These are phyloP conservation scores for Aegilops umbellulata DNA, from an alignment of 176 grass and related monocot species.

Conservation along the genomic window DNA sequence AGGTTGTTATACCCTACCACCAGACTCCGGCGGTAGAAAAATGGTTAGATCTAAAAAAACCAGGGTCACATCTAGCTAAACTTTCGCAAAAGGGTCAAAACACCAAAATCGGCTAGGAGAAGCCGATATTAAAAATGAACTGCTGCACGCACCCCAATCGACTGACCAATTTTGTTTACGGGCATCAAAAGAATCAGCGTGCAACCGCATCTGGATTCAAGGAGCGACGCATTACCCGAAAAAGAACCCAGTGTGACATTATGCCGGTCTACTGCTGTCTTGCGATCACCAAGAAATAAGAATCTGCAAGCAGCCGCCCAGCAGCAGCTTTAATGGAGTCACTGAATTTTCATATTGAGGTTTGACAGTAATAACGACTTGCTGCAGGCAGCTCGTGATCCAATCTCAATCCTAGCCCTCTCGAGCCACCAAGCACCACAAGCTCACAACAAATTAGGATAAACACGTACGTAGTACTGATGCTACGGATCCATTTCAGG, in stretches of 20 bases:
- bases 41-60: too few species aligned
- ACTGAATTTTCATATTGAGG: not conserved
- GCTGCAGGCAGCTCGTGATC: not conserved
- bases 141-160: too few species aligned
- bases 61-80: too few species aligned
- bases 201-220: not conserved
- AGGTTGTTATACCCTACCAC: too few species aligned
- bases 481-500: conserved; percentile 21
- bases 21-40: too few species aligned
- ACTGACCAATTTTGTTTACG: not conserved
- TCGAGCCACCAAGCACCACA: not conserved
- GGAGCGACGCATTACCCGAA: too few species aligned
- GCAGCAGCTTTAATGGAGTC: not conserved
- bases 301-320: not conserved
- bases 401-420: not conserved
- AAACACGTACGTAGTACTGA: not conserved
- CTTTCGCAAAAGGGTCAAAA: too few species aligned
- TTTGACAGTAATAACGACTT: not conserved
- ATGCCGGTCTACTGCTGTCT: not conserved
- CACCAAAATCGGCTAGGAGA: too few species aligned
- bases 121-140: too few species aligned
- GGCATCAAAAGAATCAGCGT: not conserved
- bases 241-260: too few species aligned
- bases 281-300: not conserved
- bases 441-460: not conserved